These are phyloP conservation scores for Cladosporium sp. DNA, from an alignment of 2,329 filamentous ascomycete species.

Conservation along the genomic window DNA sequence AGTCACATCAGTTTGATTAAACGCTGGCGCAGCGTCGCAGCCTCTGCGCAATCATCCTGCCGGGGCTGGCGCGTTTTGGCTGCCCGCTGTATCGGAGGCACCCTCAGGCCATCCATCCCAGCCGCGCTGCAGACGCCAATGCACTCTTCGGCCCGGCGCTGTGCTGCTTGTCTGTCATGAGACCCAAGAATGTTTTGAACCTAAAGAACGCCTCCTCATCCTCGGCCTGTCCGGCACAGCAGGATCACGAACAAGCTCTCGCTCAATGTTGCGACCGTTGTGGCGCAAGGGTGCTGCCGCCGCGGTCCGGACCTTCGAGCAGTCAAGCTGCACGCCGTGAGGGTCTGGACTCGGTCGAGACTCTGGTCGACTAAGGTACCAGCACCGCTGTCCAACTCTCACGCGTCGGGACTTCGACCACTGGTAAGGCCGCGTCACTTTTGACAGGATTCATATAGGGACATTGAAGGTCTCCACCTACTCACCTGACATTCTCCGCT, in stretches of 20 bases:
- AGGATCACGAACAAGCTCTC: not conserved
- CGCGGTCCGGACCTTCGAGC: slow-evolving; percentile 2
- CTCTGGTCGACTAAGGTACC: not conserved
- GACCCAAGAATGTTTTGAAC: not conserved
- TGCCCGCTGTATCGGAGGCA: not conserved
- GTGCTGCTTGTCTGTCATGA: not conserved
- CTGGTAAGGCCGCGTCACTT: slow-evolving; percentile 5
- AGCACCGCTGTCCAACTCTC: slow-evolving; percentile 4
- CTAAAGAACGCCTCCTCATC: slow-evolving; percentile 1
- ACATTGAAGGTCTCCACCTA: not conserved
- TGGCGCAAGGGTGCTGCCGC: not conserved
- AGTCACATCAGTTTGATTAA: not conserved
- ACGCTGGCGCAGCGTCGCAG: slow-evolving; percentile 1
- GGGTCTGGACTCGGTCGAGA: slow-evolving; percentile 1
- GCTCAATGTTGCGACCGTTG: not conserved
- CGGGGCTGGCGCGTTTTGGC: not conserved
- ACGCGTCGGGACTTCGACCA: not conserved
- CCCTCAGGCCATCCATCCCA: not conserved
- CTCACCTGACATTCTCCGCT: not conserved
- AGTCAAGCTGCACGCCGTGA: not conserved
- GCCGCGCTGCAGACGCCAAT: not conserved
- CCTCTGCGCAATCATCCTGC: not conserved
- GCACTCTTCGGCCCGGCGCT: not conserved
- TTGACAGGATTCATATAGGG: not conserved
- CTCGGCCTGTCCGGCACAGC: not conserved